These are phyloP conservation scores for Tetrahymena malaccensis DNA, from an alignment of 73 alveolate genomes.

Conservation along the genomic window DNA sequence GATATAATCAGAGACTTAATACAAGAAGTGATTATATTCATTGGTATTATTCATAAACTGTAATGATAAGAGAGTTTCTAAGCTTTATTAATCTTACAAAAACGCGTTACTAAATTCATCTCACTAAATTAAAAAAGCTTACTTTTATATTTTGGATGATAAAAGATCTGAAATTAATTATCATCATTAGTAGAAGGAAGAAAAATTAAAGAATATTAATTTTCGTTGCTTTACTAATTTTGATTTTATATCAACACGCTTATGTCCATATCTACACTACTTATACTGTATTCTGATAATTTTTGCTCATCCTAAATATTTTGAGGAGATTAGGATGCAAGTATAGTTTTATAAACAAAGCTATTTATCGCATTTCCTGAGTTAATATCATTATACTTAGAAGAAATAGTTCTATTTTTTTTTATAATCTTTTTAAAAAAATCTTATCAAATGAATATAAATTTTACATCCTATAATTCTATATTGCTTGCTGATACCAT, in stretches of 20 bases:
- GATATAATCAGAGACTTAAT: neutral
- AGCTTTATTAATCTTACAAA: neutral
- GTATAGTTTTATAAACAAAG: neutral
- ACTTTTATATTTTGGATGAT: neutral
- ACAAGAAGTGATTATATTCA: neutral
- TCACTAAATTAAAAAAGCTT: neutral
- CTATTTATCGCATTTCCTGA: neutral
- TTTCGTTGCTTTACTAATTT: neutral
- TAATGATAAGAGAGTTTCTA: neutral
- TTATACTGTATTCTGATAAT: neutral
- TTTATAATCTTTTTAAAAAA: too few species aligned
- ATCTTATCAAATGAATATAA: neutral
- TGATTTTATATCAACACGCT: neutral
- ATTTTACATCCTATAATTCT: neutral
- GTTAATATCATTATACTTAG: neutral
- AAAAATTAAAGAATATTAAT: neutral
- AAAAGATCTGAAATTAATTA: neutral
- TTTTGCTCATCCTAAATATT: neutral
- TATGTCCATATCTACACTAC: neutral
- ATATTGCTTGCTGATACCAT: neutral
- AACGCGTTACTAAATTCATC: neutral
- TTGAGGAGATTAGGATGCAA: neutral
- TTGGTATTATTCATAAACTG: neutral
- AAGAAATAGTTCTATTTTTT: neutral
- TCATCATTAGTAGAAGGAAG: neutral